Percentiles rank a stretch among this genome's conserved stretches.
phyloP scores from a whole-genome alignment of 2,329 filamentous ascomycete species.

The Botryotinia calthae region DNA sequence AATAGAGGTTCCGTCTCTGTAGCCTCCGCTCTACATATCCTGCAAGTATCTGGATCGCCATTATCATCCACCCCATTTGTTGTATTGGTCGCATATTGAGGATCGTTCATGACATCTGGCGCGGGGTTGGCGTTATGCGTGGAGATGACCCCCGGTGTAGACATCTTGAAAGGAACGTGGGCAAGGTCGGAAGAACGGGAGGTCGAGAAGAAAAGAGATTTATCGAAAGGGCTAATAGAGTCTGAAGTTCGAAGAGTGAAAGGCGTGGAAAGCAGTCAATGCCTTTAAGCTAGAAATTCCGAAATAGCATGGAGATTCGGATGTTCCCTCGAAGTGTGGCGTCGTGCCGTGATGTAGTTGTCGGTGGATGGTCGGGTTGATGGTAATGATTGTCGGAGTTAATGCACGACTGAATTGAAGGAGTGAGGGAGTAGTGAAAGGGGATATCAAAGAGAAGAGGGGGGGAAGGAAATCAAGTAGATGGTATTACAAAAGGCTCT shows the following conservation, averaged over 20 bases:
- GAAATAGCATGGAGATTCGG: conserved; percentile 7
- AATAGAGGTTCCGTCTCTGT: conserved; percentile 82
- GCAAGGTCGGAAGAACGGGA: neutral
- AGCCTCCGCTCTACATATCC: conserved; percentile 91
- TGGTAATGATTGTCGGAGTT: conserved; percentile 7
- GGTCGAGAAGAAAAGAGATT: neutral
- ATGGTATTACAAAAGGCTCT: conserved; percentile 3
- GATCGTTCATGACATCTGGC: conserved; percentile 58
- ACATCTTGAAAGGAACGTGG: neutral
- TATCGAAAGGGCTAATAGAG: neutral
- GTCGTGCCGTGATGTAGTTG: neutral
- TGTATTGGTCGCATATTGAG: conserved; percentile 47
- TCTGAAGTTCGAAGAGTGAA: neutral
- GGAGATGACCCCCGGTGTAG: neutral
- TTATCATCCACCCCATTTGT: conserved; percentile 34
- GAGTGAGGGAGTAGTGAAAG: neutral
- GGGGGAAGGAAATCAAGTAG: neutral
- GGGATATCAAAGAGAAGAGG: neutral
- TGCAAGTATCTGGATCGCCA: conserved; percentile 70
- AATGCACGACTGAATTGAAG: neutral
- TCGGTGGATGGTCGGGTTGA: neutral
- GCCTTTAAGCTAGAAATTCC: neutral
- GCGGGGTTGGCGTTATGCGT: conserved; percentile 24
- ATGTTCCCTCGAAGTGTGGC: neutral
- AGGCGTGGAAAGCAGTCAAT: conserved; percentile 1